Evolutionary conservation across 768 basidiomycete species (phyloP), one percentile per base, ranked within the genome.

Genomic region (Podaxis carcinomalis): DNA sequence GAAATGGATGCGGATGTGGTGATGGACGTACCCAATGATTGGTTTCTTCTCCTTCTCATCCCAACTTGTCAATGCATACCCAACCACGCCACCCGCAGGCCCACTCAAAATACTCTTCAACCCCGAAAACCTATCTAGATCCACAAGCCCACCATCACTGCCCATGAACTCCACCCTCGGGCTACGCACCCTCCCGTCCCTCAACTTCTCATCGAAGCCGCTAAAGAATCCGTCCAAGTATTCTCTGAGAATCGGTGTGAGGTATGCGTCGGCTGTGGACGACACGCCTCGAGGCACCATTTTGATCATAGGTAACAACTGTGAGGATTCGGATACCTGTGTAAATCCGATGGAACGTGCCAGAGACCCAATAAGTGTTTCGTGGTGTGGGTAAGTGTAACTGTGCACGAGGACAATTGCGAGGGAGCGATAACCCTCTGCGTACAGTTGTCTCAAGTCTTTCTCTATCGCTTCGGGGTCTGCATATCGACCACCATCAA

Each of bases 31-130:
- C 89, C 93, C 93, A 61, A 97, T 95, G 65, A 96, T 83, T 0
- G 95, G 91, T 36, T 81, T 76, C 67, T 82, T 86, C 65, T 78
- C 71, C 64, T 85, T 75, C 52, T 81, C 81, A 65, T 94, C 93
- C 90, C 93, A 97, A 67, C 92, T 94, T 3, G 93, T 95, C 65
- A 94, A 75, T 0, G 95, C 93, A 67, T 93, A 96, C 0, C 96
- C 96, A 0, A 98, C 96, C 4, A 98, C 96, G 2, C 95, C 95
- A 2, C 95, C 95, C 0, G 95, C 96, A 0, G 95, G 96, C 2
- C 92, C 93, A 66, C 92, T 94, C 39, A 97, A 73, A 64, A 98
- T 95, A 64, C 90, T 93, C 80, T 95, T 95, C 66, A 98, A 74
- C 0, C 95, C 96, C 0, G 92, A 93, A 71, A 98, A 98, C 68